phyloP scores from a whole-genome alignment of 2,329 filamentous ascomycete genomes.

The Knoxdaviesia proteae region DNA sequence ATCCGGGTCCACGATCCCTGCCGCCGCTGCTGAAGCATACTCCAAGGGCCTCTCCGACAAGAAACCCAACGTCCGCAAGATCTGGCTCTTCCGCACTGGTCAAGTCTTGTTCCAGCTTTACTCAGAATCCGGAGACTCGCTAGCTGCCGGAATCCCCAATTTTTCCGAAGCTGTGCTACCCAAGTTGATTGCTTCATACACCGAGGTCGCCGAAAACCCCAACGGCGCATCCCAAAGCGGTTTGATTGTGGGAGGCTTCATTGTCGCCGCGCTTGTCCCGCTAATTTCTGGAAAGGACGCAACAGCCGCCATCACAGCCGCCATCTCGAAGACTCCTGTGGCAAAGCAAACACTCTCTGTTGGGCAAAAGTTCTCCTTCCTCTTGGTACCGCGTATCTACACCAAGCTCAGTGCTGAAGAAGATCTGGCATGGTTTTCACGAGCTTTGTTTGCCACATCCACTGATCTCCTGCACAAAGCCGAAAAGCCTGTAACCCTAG shows the following conservation, averaged over 20 bases:
- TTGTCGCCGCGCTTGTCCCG: conserved; percentile 45
- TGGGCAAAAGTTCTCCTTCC: conserved; percentile 69
- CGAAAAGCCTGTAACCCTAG: conserved; percentile 28
- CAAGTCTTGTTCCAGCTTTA: conserved; percentile 29
- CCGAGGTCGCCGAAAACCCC: conserved; percentile 61
- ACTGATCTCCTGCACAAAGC: conserved; percentile 28
- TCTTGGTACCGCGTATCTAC: conserved; percentile 70
- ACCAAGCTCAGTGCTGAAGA: conserved; percentile 55
- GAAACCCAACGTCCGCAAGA: conserved; percentile 50
- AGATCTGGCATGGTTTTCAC: conserved; percentile 58
- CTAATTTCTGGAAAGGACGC: conserved; percentile 31
- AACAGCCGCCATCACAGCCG: conserved; percentile 21
- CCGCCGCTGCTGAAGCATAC: conserved; percentile 47
- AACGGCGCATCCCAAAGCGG: conserved; percentile 62
- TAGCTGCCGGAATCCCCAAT: conserved; percentile 24
- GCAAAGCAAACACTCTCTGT: conserved; percentile 43
- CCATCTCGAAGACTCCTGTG: conserved; percentile 37
- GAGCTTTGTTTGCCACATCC: conserved; percentile 44
- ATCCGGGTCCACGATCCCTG: conserved; percentile 40
- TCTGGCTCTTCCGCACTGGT: conserved; percentile 62
- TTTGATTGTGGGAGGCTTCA: conserved; percentile 58
- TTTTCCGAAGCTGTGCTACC: conserved; percentile 32
- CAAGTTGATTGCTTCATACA: conserved; percentile 47
- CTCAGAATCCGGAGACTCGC: conserved; percentile 12
- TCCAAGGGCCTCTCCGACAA: conserved; percentile 75